Percentiles rank a stretch among this genome's conserved stretches.
Evolutionary conservation across 345 rosid genomes (phyloP).

Genomic region (Brassica rapa): DNA sequence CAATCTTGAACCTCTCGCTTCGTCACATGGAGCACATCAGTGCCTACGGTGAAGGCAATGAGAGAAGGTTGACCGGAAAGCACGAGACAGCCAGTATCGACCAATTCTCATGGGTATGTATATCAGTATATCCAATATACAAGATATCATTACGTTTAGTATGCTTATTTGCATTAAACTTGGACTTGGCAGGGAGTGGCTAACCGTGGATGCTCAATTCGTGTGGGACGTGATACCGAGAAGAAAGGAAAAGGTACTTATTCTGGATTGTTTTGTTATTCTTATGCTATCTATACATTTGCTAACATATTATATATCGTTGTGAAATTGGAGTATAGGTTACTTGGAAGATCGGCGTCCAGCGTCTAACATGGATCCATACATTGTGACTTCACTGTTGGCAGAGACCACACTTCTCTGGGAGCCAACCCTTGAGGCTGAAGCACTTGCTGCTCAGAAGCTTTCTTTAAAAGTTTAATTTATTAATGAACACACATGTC

Average conservation of each 20-base stretch:
- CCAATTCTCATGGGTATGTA: conserved; percentile 84
- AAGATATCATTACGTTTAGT: neutral
- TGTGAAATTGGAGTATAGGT: conserved; percentile 47
- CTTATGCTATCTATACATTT: neutral
- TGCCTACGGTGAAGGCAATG: conserved; percentile 98
- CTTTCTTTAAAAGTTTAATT: conserved; percentile 62
- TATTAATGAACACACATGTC: conserved; percentile 9
- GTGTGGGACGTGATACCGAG: conserved; percentile 98
- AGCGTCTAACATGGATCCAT: conserved; percentile 96
- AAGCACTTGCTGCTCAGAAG: conserved; percentile 89
- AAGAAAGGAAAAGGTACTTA: conserved; percentile 74
- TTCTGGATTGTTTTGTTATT: neutral
- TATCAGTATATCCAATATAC: neutral
- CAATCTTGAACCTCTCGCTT: conserved; percentile 85
- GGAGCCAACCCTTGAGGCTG: conserved; percentile 84
- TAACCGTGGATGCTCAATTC: conserved; percentile 93
- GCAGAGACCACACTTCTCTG: conserved; percentile 78
- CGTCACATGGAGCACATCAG: conserved; percentile 87
- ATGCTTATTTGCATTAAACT: neutral
- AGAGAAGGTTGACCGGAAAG: conserved; percentile 94
- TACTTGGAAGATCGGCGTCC: conserved; percentile 93
- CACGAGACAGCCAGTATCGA: conserved; percentile 94
- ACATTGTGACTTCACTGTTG: conserved; percentile 64
- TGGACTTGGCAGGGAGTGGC: conserved; percentile 74
- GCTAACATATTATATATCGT: conserved; percentile 19